These are phyloP conservation scores for Nakazawaea pomicola DNA, from an alignment of 805 yeast genomes.

Conservation along the genomic window DNA sequence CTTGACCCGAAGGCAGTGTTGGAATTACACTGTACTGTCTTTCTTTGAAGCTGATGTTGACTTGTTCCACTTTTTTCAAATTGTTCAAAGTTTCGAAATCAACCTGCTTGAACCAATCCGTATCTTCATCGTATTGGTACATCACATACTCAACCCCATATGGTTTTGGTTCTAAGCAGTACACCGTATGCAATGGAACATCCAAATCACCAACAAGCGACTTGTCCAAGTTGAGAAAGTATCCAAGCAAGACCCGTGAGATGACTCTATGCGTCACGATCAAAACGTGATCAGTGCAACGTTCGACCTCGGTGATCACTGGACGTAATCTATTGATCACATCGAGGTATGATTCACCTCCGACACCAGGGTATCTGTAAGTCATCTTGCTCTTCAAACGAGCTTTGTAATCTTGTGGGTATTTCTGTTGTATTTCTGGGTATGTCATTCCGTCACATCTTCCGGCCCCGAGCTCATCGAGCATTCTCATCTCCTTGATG, in stretches of 20 bases:
- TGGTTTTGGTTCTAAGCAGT: constrained; percentile 87
- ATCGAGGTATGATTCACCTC: constrained; percentile 94
- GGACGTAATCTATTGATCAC: constrained; percentile 89
- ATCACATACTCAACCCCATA: constrained; percentile 93
- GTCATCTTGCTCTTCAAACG: constrained; percentile 73
- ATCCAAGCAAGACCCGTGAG: constrained; percentile 79
- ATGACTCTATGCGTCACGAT: constrained; percentile 89
- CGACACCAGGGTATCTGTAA: constrained; percentile 94
- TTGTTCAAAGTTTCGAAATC: constrained; percentile 38
- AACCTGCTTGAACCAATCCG: constrained; percentile 74
- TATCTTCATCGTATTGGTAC: constrained; percentile 76
- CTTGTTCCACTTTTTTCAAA: constrained; percentile 58
- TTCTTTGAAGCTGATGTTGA: constrained; percentile 65
- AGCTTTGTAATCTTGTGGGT: constrained; percentile 75
- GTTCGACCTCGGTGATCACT: constrained; percentile 85
- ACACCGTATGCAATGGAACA: constrained; percentile 88
- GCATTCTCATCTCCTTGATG: constrained; percentile 84
- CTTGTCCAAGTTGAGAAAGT: constrained; percentile 77
- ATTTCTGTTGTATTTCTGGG: constrained; percentile 66
- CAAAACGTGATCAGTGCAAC: constrained; percentile 82
- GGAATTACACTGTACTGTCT: constrained; percentile 72
- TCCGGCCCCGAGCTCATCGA: constrained; percentile 93
- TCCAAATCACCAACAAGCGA: constrained; percentile 85
- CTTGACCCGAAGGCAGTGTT: constrained; percentile 49
- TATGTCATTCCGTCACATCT: constrained; percentile 90